Evolutionary conservation across 1,284 basidiomycete genomes (phyloP), one percentile per base, ranked within the genome.

Genomic region (Termitomyces sp.): DNA sequence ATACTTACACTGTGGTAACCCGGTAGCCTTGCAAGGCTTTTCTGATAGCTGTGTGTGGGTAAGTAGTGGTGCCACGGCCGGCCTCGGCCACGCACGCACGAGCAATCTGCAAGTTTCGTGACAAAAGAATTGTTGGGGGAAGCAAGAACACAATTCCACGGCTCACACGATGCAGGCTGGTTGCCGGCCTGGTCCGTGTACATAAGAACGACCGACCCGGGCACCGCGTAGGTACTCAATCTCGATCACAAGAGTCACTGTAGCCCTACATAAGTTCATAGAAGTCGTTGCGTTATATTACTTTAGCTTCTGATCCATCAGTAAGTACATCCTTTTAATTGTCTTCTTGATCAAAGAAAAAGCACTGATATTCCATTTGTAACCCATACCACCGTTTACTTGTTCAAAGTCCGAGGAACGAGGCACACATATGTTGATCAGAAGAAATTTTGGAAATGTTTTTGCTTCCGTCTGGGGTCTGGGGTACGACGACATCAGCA

Each of bases 391-490:
- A 7, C 6, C 7, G 28, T 7, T 30, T 7, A 10, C 21, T 30
- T 7, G 9, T 30, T 30, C 28, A 30, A 30, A 7, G 28, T 30
- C 28, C 28, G 28, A 34, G 33, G 18, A 47, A 52, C 38, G 14
- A 52, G 37, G 40, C 40, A 40, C 46, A 43, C 40, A 37, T 37
- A 21, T 4, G 16, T 35, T 44, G n/a, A 35, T 35, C 18, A 35
- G 4, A 26, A 6, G 24, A 46, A 24, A 13, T 44, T 30, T 24
- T 31, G n/a, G 19, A n/a, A 16, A 8, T 44, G n/a, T 37, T 18
- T 8, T 52, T 47, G 6, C 38, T 46, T 52, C 44, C 30, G 44
- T 51, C 16, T 46, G 43, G 49, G 42, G 37, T 51, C 11, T 46
- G 43, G 49, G 42, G 37, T 51, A 51, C 14, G 41, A 7, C 24